Percentiles rank a stretch among this genome's conserved stretches.
Conservation (phyloP, 768 basidiomycete species). For the Pleurotus tuber-regium region DNA sequence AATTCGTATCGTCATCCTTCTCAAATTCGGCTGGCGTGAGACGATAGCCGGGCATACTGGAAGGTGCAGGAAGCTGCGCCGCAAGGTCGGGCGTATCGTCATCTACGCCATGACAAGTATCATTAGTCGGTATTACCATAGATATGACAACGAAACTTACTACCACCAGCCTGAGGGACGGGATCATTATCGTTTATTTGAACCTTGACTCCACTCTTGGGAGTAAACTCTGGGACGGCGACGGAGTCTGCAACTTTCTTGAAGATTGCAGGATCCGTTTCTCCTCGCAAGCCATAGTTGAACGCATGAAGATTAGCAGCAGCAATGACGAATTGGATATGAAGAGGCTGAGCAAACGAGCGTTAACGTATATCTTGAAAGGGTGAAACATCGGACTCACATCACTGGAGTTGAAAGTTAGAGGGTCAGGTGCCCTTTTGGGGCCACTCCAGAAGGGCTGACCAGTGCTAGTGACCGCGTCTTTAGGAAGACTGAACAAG, state of each 20-base stretch:
- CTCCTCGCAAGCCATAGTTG: constrained; percentile 96
- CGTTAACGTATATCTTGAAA: constrained; percentile 3
- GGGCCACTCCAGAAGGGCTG: constrained; percentile 99
- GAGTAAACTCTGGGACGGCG: constrained; percentile 89
- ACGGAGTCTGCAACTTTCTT: constrained; percentile 82
- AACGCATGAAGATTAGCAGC: constrained; percentile 96
- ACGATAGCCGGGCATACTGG: constrained; percentile 94
- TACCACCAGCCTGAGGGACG: constrained; percentile 52
- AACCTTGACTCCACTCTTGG: constrained; percentile 87
- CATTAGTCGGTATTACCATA: constrained; percentile 14
- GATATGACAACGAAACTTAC: constrained; percentile 24
- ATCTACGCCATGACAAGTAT: constrained; percentile 26
- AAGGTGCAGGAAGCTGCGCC: constrained; percentile 80
- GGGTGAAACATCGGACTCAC: constrained; percentile 45
- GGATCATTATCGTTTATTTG: constrained; percentile 94
- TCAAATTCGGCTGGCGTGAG: constrained; percentile 95
- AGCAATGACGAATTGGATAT: constrained; percentile 86
- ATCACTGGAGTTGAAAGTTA: constrained; percentile 83
- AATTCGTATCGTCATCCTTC: constrained; percentile 97
- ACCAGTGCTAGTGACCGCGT: constrained; percentile 85
- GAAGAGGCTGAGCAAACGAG: constrained; percentile 57
- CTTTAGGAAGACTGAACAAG: constrained; percentile 91
- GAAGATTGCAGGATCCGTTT: constrained; percentile 75
- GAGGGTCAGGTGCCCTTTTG: constrained; percentile 92
- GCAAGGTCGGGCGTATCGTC: constrained; percentile 56